These are phyloP conservation scores for Hansenula sp. DNA, from an alignment of 1,139 yeast genomes.

Conservation along the genomic window DNA sequence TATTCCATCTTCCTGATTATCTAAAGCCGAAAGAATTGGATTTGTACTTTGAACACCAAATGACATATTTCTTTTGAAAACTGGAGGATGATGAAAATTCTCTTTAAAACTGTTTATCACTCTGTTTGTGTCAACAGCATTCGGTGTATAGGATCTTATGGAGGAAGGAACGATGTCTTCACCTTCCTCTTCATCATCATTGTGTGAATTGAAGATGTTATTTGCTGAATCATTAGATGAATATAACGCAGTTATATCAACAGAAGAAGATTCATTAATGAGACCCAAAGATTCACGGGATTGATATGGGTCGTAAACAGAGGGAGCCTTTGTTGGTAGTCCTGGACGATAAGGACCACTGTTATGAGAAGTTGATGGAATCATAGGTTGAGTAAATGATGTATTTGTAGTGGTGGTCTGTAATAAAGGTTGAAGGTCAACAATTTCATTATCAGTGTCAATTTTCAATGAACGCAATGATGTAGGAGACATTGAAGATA, in stretches of 20 bases:
- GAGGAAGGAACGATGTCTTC: not conserved
- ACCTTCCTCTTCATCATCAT: not conserved
- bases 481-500: conserved; percentile 4
- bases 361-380: not conserved
- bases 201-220: conserved; percentile 3
- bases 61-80: conserved; percentile 1
- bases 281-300: conserved; percentile 17
- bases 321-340: not conserved
- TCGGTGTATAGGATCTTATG: not conserved
- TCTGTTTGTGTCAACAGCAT: not conserved
- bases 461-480: conserved; percentile 2
- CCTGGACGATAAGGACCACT: not conserved
- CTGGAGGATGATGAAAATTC: not conserved
- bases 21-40: conserved; percentile 4
- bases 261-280: conserved; percentile 20
- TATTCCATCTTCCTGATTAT: not conserved
- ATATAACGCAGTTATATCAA: conserved; percentile 23
- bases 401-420: conserved; percentile 9
- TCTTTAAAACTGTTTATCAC: conserved; percentile 1
- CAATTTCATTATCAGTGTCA: conserved; percentile 8
- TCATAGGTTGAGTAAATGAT: conserved; percentile 3
- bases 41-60: conserved; percentile 4
- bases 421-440: conserved; percentile 17
- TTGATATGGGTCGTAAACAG: conserved; percentile 10
- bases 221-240: not conserved